phyloP scores from a whole-genome alignment of 257 asterid species.

The Ehretia macrophylla region DNA sequence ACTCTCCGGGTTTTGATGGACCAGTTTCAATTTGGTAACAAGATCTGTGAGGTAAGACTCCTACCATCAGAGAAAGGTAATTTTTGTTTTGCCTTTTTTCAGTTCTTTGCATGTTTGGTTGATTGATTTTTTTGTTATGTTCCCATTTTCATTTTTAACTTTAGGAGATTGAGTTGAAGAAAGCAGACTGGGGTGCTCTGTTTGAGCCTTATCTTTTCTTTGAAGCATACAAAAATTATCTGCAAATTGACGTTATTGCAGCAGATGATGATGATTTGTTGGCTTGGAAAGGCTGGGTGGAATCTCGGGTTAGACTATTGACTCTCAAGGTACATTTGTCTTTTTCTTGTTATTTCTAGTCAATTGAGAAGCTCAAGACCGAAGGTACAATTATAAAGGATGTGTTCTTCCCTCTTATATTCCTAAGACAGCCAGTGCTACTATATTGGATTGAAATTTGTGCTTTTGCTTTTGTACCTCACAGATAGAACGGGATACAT shows the following conservation, averaged over 20 bases:
- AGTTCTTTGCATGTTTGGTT: conserved; percentile 6
- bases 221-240: conserved; percentile 80
- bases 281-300: conserved; percentile 98
- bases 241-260: conserved; percentile 83
- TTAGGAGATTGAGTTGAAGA: conserved; percentile 89
- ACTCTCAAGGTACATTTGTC: conserved; percentile 71
- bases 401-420: no score
- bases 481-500: conserved; percentile 94
- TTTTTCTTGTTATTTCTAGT: conserved; percentile 15
- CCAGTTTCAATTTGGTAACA: conserved; percentile 72
- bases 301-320: conserved; percentile 86
- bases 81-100: not conserved
- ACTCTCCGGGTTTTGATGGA: conserved; percentile 89
- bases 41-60: conserved; percentile 64
- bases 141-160: conserved; percentile 9
- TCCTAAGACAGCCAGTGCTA: not conserved
- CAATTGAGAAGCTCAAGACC: not conserved
- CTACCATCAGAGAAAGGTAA: no score
- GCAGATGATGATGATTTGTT: conserved; percentile 83
- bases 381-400: no score
- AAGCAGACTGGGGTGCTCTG: conserved; percentile 60
- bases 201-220: conserved; percentile 85
- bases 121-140: conserved; percentile 4
- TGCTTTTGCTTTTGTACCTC: conserved; percentile 22
- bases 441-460: not conserved